These are phyloP conservation scores for Metarhizium humberi DNA, from an alignment of 2,329 filamentous ascomycete species.

Conservation along the genomic window DNA sequence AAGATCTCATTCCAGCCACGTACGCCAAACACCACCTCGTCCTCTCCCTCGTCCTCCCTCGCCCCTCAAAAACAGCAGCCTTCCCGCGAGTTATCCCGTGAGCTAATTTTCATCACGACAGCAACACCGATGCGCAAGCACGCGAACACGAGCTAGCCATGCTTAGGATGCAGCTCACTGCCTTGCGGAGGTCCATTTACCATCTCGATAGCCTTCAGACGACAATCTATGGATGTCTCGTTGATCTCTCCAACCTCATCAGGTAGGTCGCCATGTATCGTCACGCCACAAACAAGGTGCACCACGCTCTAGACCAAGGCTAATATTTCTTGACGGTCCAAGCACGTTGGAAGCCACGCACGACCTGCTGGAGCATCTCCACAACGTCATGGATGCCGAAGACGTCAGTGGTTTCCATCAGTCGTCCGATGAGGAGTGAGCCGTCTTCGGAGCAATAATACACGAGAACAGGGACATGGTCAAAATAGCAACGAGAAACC, in stretches of 20 bases:
- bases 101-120: not conserved
- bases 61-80: too few species aligned
- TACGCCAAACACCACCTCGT: too few species aligned
- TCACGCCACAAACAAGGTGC: not conserved
- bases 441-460: not conserved
- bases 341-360: not conserved
- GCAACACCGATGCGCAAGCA: not conserved
- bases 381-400: not conserved
- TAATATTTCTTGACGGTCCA: not conserved
- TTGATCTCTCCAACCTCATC: not conserved
- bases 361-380: not conserved
- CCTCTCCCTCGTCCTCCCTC: too few species aligned
- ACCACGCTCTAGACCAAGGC: not conserved
- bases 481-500: too few species aligned
- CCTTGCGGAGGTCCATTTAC: not conserved
- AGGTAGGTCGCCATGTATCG: too few species aligned
- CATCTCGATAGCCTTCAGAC: not conserved
- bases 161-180: not conserved
- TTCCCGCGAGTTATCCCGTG: too few species aligned
- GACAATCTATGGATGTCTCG: not conserved
- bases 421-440: not conserved
- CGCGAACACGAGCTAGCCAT: not conserved
- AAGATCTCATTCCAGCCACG: too few species aligned
- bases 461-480: too few species aligned
- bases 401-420: not conserved